Base-by-base conservation (phyloP, 1,284 basidiomycete genomes). In the Meira nashicola region DNA sequence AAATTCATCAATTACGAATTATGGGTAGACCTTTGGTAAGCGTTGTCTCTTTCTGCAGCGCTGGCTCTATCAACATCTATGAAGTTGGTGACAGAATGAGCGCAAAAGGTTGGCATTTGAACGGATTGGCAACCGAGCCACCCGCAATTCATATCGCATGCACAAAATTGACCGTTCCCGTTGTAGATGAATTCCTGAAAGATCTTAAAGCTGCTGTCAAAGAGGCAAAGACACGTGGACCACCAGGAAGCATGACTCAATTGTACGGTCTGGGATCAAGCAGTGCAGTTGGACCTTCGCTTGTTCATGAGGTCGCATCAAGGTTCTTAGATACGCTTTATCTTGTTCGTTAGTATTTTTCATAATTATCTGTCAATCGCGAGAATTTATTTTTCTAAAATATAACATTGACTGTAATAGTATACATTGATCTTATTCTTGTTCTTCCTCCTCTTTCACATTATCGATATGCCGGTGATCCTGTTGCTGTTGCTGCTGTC, bases 81-180 rank as follows among this genome's bases (percentile, higher is more conserved):
- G 89, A 90, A 70, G 87, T 98, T 1, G 94, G 94, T 0, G 94
- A 97, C 80, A 81, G 81, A 62, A 93, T 97, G 91, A 81, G 84
- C 56, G 86, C 86, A 76, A 83, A 70, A 37, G 80, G 80, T 11
- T 77, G 92, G 92, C 90, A 94, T 80, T 78, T 98, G 64, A 97
- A 92, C 74, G 92, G 87, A 10, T 79, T 98, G 55, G 83, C 82
- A 49, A 83, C 74, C 33, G 74, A 86, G 33, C 90, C 91, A 1
- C 82, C 89, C 6, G 93, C 87, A 11, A 83, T 97, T 48, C 95
- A 98, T 79, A 90, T 98, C 68, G 93, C 93, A 28, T 89, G 89
- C 77, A 98, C 94, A 63, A 84, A 86, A 9, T 79, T 93, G 66
- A 94, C 89, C 47, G 83, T 92, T 11, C 82, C 86, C 0, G 83